phyloP scores from a whole-genome alignment of 805 yeast genomes.

The Blastobotrys parvus region DNA sequence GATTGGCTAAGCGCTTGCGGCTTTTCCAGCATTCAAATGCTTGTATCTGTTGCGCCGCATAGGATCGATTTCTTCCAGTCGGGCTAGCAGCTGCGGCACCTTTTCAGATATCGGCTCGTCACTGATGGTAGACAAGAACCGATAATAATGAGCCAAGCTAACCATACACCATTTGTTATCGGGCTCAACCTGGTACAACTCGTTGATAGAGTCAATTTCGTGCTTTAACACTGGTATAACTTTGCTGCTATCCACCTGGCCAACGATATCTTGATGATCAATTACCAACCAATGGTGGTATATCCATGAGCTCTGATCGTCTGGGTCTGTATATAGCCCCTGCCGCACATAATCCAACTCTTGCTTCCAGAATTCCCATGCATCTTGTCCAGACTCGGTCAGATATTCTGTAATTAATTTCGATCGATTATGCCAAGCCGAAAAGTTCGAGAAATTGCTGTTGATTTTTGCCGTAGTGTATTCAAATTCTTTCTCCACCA shows the following conservation, averaged over 20 bases:
- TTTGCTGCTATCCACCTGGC: too few relatives aligned
- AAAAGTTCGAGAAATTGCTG: conserved; percentile 79
- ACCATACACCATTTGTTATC: conserved; percentile 74
- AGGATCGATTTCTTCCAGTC: conserved; percentile 21
- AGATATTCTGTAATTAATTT: conserved; percentile 43
- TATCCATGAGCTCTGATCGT: conserved; percentile 89
- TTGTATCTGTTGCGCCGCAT: conserved; percentile 22
- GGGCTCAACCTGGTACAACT: conserved; percentile 63
- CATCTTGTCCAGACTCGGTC: conserved; percentile 19
- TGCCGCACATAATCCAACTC: conserved; percentile 68
- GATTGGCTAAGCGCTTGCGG: conserved; percentile 3
- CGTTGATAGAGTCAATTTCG: conserved; percentile 44
- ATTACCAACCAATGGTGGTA: conserved; percentile 72
- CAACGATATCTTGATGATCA: conserved; percentile 22
- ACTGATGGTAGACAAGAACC: conserved; percentile 21
- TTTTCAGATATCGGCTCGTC: conserved; percentile 23
- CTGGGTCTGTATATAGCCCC: conserved; percentile 88
- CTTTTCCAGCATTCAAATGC: conserved; percentile 3
- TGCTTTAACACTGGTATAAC: too few relatives aligned
- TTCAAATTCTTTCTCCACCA: conserved; percentile 49
- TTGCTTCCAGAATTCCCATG: conserved; percentile 33
- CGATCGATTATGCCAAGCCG: conserved; percentile 92
- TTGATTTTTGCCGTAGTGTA: conserved; percentile 76
- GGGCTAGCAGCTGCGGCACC: conserved; percentile 28
- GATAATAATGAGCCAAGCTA: conserved; percentile 38